Conservation (phyloP, 371 early-diverging fungal species). For the Encephalitozoon cuniculi region DNA sequence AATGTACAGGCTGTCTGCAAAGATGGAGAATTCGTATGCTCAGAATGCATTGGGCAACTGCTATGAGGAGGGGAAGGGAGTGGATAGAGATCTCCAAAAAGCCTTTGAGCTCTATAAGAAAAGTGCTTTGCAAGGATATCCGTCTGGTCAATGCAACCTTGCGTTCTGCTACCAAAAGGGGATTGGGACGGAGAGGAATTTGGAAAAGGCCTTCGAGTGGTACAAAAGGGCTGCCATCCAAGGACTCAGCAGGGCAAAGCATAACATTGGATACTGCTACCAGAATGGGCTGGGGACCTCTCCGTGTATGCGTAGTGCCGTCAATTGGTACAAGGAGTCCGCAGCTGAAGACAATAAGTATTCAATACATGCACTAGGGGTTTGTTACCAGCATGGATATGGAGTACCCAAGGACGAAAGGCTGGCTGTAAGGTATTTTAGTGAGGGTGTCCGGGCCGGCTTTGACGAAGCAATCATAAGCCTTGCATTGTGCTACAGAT, state of each 20-base stretch:
- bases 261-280: conserved; percentile 68
- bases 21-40: conserved; percentile 74
- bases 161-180: conserved; percentile 74
- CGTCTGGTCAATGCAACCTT: conserved; percentile 70
- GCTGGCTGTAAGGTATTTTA: conserved; percentile 23
- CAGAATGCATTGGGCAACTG: conserved; percentile 74
- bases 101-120: conserved; percentile 62
- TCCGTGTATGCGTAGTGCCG: conserved; percentile 47
- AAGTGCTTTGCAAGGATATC: conserved; percentile 65
- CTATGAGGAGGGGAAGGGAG: conserved; percentile 67
- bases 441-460: neutral
- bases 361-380: conserved; percentile 40
- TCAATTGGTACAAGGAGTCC: conserved; percentile 26
- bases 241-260: conserved; percentile 71
- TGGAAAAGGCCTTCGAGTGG: conserved; percentile 67
- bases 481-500: conserved; percentile 43
- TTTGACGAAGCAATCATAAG: conserved; percentile 35
- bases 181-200: conserved; percentile 66
- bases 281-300: conserved; percentile 66
- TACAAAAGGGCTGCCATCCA: conserved; percentile 68
- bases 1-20: conserved; percentile 72
- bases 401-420: conserved; percentile 25
- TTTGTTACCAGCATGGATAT: conserved; percentile 36
- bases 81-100: conserved; percentile 55
- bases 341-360: conserved; percentile 29